These are phyloP conservation scores for Exsudoporus floridanus DNA, from an alignment of 1,284 basidiomycete genomes.

Conservation along the genomic window DNA sequence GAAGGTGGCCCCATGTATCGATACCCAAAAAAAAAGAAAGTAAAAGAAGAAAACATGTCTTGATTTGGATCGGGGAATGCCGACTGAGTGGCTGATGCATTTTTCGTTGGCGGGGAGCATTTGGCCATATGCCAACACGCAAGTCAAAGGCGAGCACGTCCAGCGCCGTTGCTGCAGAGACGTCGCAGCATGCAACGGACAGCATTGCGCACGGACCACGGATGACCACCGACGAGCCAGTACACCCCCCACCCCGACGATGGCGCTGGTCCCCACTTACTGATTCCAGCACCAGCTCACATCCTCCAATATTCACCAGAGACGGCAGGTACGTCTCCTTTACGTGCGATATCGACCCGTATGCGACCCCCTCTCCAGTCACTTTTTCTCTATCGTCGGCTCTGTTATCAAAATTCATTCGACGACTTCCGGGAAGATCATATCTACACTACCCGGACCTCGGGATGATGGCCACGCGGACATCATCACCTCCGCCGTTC, in stretches of 20 bases:
- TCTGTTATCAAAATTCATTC: constrained; percentile 82
- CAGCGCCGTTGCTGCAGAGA: constrained; percentile 5
- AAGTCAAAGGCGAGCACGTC: constrained; percentile 25
- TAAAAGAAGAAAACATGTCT: constrained; percentile 9
- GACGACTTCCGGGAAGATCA: constrained; percentile 67
- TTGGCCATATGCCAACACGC: constrained; percentile 24
- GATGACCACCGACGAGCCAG: constrained; percentile 9
- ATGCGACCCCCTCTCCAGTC: constrained; percentile 47
- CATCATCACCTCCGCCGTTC: constrained; percentile 70
- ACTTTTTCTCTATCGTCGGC: constrained; percentile 83
- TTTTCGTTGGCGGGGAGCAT: constrained; percentile 20
- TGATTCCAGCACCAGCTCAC: constrained; percentile 63
- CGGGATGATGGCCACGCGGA: constrained; percentile 47
- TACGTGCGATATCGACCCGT: constrained; percentile 11
- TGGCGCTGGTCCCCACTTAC: constrained; percentile 77
- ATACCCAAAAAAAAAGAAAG: not conserved
- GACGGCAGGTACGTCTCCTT: constrained; percentile 72
- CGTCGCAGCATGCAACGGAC: constrained; percentile 11
- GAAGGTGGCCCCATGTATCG: constrained; percentile 5
- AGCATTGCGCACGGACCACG: constrained; percentile 15
- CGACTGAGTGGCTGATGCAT: constrained; percentile 25
- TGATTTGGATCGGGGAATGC: constrained; percentile 24
- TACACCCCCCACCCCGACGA: constrained; percentile 26
- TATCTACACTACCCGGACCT: constrained; percentile 74
- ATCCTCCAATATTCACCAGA: constrained; percentile 77